A percentile compares a stretch with the other conserved stretches of the same genome.
Evolutionary conservation across 768 basidiomycete species (phyloP).

Genomic region (Phlebiopsis flavidoalba): DNA sequence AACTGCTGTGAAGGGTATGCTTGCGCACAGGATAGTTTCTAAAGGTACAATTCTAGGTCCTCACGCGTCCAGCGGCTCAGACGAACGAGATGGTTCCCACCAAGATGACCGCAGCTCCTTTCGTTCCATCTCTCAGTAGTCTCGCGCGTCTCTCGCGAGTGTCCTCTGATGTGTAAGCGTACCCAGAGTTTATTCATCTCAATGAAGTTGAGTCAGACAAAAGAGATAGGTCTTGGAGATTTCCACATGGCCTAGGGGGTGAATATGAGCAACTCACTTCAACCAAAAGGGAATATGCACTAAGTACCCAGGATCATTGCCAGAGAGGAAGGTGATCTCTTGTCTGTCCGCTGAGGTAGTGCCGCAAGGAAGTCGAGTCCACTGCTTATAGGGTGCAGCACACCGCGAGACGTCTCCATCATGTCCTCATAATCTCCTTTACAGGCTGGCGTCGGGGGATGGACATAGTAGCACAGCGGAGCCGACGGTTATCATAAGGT

Average conservation of each 20-base stretch:
- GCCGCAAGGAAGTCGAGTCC: constrained; percentile 93
- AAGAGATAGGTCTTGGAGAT: constrained; percentile 90
- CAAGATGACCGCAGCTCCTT: constrained; percentile 89
- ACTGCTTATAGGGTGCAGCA: constrained; percentile 89
- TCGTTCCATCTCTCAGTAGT: constrained; percentile 95
- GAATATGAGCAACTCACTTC: not conserved
- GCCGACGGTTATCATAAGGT: constrained; percentile 99
- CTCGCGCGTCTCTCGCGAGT: constrained; percentile 94
- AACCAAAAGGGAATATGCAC: constrained; percentile 16
- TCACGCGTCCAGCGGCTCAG: constrained; percentile 90
- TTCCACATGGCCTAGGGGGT: constrained; percentile 70
- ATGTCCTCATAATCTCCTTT: constrained; percentile 99
- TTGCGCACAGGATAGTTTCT: constrained; percentile 82
- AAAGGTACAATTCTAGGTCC: constrained; percentile 93
- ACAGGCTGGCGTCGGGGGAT: constrained; percentile 87
- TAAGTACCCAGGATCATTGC: constrained; percentile 65
- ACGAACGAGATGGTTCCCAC: constrained; percentile 96
- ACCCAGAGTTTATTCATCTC: constrained; percentile 99
- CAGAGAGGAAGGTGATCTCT: constrained; percentile 94
- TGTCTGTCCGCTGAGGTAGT: constrained; percentile 96
- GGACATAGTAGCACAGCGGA: constrained; percentile 99
- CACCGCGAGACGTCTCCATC: constrained; percentile 99
- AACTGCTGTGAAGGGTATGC: constrained; percentile 95
- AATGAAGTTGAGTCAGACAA: constrained; percentile 98
- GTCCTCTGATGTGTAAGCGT: constrained; percentile 96